phyloP scores from a whole-genome alignment of 768 basidiomycete species.

The Mycena sanguinolenta region DNA sequence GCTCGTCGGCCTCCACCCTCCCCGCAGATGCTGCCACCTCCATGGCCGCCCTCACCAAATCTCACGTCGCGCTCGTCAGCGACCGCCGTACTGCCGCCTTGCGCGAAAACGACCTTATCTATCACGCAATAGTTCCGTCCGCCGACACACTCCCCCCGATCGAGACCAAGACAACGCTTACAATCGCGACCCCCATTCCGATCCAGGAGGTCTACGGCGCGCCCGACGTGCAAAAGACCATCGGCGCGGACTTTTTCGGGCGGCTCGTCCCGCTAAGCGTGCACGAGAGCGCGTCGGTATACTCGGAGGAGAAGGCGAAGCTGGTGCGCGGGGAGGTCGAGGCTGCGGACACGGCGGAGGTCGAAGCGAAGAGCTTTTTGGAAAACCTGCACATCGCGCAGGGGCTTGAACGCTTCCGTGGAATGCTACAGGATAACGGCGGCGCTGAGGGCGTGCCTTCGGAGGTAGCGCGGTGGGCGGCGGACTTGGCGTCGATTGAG shows the following conservation, averaged over 20 bases:
- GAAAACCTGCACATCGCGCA: conserved; percentile 87
- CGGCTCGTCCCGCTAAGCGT: conserved; percentile 92
- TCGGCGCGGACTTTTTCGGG: conserved; percentile 92
- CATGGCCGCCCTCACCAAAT: conserved; percentile 86
- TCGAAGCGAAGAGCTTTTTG: conserved; percentile 80
- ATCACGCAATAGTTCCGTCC: conserved; percentile 89
- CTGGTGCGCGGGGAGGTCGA: conserved; percentile 91
- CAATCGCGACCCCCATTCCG: conserved; percentile 84
- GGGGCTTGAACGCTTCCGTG: conserved; percentile 75
- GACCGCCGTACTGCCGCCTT: conserved; percentile 83
- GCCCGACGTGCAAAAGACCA: conserved; percentile 93
- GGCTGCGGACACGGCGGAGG: conserved; percentile 86
- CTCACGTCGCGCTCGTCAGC: conserved; percentile 80
- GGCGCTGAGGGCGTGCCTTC: conserved; percentile 75
- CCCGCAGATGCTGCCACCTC: conserved; percentile 88
- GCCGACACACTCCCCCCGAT: conserved; percentile 83
- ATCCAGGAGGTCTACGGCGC: conserved; percentile 96
- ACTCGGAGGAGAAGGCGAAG: conserved; percentile 99
- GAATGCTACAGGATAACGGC: conserved; percentile 76
- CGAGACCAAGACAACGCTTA: conserved; percentile 72
- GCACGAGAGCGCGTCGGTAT: conserved; percentile 95
- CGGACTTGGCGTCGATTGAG: conserved; percentile 80
- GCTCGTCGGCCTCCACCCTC: conserved; percentile 82
- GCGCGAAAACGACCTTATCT: conserved; percentile 97
- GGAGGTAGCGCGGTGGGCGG: conserved; percentile 80